Evolutionary conservation across 1,139 yeast genomes (phyloP).

Genomic region (Pichia norvegensis): DNA sequence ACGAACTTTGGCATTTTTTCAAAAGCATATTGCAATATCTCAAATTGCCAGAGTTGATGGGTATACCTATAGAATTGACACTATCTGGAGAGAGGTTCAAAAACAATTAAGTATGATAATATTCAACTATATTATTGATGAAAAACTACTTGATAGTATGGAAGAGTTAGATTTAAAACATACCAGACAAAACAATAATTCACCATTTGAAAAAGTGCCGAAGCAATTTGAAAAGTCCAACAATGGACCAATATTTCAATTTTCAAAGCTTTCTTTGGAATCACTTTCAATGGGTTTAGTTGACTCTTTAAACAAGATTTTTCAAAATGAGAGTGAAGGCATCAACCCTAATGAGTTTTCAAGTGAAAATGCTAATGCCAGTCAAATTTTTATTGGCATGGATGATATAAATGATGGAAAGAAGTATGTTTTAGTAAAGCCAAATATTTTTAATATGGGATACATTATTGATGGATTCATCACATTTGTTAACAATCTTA

Average conservation of each 20-base stretch:
- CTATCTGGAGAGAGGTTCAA: slow-evolving; percentile 52
- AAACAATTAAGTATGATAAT: slow-evolving; percentile 53
- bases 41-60: slow-evolving; percentile 18
- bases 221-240: slow-evolving; percentile 16
- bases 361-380: slow-evolving; percentile 5
- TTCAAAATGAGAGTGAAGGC: slow-evolving; percentile 41
- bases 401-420: slow-evolving; percentile 40
- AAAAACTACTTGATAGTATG: slow-evolving; percentile 19
- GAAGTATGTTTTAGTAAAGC: slow-evolving; percentile 63
- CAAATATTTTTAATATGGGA: slow-evolving; percentile 77
- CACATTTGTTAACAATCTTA: slow-evolving; percentile 47
- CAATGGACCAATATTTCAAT: slow-evolving; percentile 37
- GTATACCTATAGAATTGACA: slow-evolving; percentile 37
- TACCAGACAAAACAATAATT: slow-evolving; percentile 10
- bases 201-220: slow-evolving; percentile 21
- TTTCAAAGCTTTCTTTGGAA: slow-evolving; percentile 37
- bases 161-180: slow-evolving; percentile 18
- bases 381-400: slow-evolving; percentile 42
- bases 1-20: slow-evolving; percentile 56
- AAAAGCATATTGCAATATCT: slow-evolving; percentile 59
- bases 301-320: slow-evolving; percentile 45
- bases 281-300: slow-evolving; percentile 25
- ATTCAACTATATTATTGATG: slow-evolving; percentile 45
- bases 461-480: slow-evolving; percentile 58
- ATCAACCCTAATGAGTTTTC: slow-evolving; percentile 5